Base-by-base conservation (phyloP, 2,329 filamentous ascomycete species). In the Fusarium verrucosum region DNA sequence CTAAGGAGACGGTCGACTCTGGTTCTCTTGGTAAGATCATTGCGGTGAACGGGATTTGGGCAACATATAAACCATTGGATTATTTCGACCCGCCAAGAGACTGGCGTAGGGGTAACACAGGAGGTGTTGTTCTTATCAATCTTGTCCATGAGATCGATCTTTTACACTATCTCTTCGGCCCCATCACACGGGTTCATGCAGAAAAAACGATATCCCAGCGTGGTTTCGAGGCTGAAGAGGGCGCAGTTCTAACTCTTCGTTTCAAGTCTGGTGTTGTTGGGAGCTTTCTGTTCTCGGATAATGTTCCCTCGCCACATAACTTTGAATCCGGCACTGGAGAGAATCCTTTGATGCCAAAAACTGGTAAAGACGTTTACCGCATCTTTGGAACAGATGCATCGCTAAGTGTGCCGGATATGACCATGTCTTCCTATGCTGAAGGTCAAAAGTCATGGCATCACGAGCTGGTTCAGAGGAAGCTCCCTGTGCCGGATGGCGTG, bases 61-160 rank as follows among this genome's bases (percentile, higher is more conserved):
- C 81, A 0, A 70, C 81, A 0, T 79, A 75, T 58, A 88, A 88
- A 59, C 83, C 85, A 0, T 42, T 68, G 0, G 54, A 74, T 0
- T 88, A 88, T 72, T 88, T 84, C 61, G 75, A 79, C 3, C 62
- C 78, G 0, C 79, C 80, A 0, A 74, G 75, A 0, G 78, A 80
- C 35, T 87, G 85, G 85, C 78, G 83, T 14, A 76, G 78, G 8
- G 67, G 73, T 5, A 52, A 63, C 4, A 72, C 76, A 4, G 81
- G 80, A 2, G 85, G 84, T 1, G 80, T 82, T 0, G 74, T 87
- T 9, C 74, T 83, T 4, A 87, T 87, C 58, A 88, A 88, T 66
- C 74, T 88, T 38, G 80, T 87, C n/a, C 85, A 88, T 66, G 86
- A 88, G 45, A 75, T 88, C 35, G 86, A 88, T 58, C 73, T 87